A percentile compares a stretch with the other conserved stretches of the same genome.
phyloP scores from a whole-genome alignment of 2,329 filamentous ascomycete genomes.

The Purpureocillium lavendulum region DNA sequence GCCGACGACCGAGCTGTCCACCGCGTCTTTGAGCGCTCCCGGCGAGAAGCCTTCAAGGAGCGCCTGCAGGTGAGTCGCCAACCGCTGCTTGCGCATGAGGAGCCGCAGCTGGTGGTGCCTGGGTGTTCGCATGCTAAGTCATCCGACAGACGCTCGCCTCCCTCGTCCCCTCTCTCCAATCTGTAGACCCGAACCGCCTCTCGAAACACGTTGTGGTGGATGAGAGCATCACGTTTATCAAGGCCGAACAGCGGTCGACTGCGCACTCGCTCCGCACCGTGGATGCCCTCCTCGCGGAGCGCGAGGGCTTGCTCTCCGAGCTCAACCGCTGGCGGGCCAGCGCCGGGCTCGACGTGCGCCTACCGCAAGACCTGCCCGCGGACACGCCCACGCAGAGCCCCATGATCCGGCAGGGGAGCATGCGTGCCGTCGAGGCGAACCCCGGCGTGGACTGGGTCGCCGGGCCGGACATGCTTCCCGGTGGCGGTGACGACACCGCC shows the following conservation, averaged over 20 bases:
- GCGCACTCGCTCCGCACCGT: slow-evolving; percentile 11
- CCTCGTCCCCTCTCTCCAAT: slow-evolving; percentile 22
- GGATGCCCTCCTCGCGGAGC: slow-evolving; percentile 13
- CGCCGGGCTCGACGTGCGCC: slow-evolving; percentile 5
- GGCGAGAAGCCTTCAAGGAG: slow-evolving; percentile 32
- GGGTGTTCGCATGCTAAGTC: too few species aligned
- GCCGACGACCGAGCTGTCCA: slow-evolving; percentile 31
- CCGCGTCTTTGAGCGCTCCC: slow-evolving; percentile 29
- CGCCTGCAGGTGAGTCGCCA: slow-evolving; percentile 21
- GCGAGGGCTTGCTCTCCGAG: slow-evolving; percentile 18
- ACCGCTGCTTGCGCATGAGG: too few species aligned
- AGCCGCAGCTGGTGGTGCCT: too few species aligned
- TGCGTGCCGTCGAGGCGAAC: too few species aligned
- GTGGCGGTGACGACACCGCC: too few species aligned
- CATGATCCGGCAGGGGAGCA: too few species aligned
- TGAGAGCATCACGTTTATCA: slow-evolving; percentile 23
- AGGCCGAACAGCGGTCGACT: slow-evolving; percentile 12
- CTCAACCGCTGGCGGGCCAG: slow-evolving; percentile 15
- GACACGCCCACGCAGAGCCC: too few species aligned
- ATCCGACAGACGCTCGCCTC: slow-evolving; percentile 22
- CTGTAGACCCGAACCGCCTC: slow-evolving; percentile 24
- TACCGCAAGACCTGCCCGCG: neutral
- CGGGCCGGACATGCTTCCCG: too few species aligned
- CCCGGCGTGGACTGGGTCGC: too few species aligned
- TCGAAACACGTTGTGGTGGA: slow-evolving; percentile 31